Conservation (phyloP, 306 rosid genomes). For the Acacia confusa region DNA sequence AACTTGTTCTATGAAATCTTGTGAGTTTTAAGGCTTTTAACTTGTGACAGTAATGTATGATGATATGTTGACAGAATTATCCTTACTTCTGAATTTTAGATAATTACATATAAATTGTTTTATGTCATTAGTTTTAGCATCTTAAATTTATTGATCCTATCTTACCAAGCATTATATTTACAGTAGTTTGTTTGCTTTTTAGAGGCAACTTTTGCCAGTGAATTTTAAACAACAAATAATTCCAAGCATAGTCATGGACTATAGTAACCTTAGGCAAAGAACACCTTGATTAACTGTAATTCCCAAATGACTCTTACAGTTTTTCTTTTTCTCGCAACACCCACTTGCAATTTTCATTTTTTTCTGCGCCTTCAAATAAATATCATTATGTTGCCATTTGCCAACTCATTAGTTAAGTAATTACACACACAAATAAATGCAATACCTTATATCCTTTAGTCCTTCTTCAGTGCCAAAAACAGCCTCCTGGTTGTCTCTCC, state of each 20-base stretch:
- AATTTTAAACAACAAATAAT: not conserved
- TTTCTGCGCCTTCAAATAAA: not conserved
- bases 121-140: not conserved
- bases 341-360: not conserved
- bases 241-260: not conserved
- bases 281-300: not conserved
- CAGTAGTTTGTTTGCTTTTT: not conserved
- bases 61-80: not conserved
- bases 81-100: not conserved
- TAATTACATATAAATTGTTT: not conserved
- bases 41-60: not conserved
- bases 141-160: not conserved
- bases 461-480: constrained; percentile 91
- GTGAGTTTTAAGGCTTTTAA: not conserved
- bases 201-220: not conserved
- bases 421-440: not conserved
- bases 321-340: not conserved
- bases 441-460: constrained; percentile 73
- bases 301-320: not conserved
- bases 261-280: not conserved
- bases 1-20: not conserved
- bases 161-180: not conserved
- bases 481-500: constrained; percentile 82
- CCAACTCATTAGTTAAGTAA: not conserved
- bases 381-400: not conserved